Evolutionary conservation across 2,329 filamentous ascomycete genomes (phyloP).

Genomic region (Fusarium heterosporum): DNA sequence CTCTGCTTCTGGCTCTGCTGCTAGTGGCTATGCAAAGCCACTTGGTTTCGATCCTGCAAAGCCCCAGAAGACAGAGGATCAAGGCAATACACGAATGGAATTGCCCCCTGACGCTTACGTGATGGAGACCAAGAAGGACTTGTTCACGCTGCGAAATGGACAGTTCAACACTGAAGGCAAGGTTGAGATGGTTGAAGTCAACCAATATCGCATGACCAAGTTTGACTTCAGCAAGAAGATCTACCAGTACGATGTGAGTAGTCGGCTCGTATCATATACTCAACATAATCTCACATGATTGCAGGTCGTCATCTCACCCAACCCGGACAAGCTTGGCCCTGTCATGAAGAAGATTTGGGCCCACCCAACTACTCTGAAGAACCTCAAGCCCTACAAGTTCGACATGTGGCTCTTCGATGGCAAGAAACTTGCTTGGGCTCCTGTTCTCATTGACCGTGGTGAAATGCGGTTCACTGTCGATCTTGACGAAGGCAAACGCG

Average conservation of each 20-base stretch:
- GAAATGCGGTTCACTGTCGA: conserved; percentile 73
- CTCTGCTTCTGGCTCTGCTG: conserved; percentile 34
- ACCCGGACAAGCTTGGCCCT: conserved; percentile 69
- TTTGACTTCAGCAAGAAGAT: conserved; percentile 71
- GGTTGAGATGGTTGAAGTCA: conserved; percentile 69
- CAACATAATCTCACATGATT: conserved; percentile 18
- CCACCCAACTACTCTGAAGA: conserved; percentile 67
- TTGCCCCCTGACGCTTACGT: conserved; percentile 68
- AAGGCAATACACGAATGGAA: conserved; percentile 64
- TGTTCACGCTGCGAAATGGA: conserved; percentile 51
- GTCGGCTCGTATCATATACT: not conserved
- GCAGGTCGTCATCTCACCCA: conserved; percentile 74
- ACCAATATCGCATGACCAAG: conserved; percentile 77
- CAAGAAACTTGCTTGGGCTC: conserved; percentile 83
- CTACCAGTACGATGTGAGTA: conserved; percentile 86
- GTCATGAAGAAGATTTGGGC: conserved; percentile 83
- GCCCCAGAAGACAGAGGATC: conserved; percentile 47
- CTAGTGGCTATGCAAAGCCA: conserved; percentile 41
- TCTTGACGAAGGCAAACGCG: conserved; percentile 73
- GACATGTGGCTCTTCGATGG: conserved; percentile 80
- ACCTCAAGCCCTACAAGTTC: conserved; percentile 61
- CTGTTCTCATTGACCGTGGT: conserved; percentile 55
- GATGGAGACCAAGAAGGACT: conserved; percentile 49
- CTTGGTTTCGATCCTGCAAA: conserved; percentile 61
- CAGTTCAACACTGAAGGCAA: conserved; percentile 69